A percentile compares a stretch with the other conserved stretches of the same genome.
Evolutionary conservation across 805 yeast species (phyloP).

Genomic region (Candida glaebosa): DNA sequence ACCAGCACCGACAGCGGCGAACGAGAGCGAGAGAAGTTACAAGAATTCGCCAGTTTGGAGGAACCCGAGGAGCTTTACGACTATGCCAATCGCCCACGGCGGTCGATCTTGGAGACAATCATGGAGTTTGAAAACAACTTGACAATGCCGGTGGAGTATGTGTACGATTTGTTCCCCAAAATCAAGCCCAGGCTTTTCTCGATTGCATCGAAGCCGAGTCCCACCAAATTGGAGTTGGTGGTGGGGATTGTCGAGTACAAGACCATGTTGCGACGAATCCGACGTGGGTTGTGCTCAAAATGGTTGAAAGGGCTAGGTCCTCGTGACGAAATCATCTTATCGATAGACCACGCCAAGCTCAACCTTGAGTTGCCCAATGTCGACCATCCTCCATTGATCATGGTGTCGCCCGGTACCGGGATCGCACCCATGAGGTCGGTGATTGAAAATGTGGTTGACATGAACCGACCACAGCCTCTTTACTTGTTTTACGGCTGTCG

Average conservation of each 20-base stretch:
- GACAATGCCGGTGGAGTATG: slow-evolving; percentile 67
- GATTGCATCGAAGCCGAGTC: slow-evolving; percentile 62
- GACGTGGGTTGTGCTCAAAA: slow-evolving; percentile 80
- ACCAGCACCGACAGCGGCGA: slow-evolving; percentile 51
- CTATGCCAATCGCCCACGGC: slow-evolving; percentile 89
- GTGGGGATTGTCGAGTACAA: slow-evolving; percentile 84
- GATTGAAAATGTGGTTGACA: slow-evolving; percentile 38
- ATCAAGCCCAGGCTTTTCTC: slow-evolving; percentile 82
- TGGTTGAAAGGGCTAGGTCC: slow-evolving; percentile 56
- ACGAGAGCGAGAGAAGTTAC: slow-evolving; percentile 70
- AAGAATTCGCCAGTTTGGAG: slow-evolving; percentile 67
- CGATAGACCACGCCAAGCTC: slow-evolving; percentile 46
- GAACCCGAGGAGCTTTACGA: slow-evolving; percentile 81
- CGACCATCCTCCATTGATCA: slow-evolving; percentile 45
- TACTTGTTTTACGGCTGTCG: slow-evolving; percentile 77
- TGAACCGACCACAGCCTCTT: slow-evolving; percentile 26
- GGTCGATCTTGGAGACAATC: slow-evolving; percentile 81
- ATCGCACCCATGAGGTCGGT: slow-evolving; percentile 87
- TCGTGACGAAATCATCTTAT: slow-evolving; percentile 52
- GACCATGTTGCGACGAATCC: slow-evolving; percentile 70
- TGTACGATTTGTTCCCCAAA: slow-evolving; percentile 74
- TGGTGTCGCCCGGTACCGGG: slow-evolving; percentile 95
- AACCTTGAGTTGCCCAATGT: slow-evolving; percentile 19
- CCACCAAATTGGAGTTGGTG: slow-evolving; percentile 54
- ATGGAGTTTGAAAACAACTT: slow-evolving; percentile 74